A percentile compares a stretch with the other conserved stretches of the same genome.
These are phyloP conservation scores for Xylona heveae DNA, from an alignment of 495 filamentous ascomycete species.

Conservation along the genomic window DNA sequence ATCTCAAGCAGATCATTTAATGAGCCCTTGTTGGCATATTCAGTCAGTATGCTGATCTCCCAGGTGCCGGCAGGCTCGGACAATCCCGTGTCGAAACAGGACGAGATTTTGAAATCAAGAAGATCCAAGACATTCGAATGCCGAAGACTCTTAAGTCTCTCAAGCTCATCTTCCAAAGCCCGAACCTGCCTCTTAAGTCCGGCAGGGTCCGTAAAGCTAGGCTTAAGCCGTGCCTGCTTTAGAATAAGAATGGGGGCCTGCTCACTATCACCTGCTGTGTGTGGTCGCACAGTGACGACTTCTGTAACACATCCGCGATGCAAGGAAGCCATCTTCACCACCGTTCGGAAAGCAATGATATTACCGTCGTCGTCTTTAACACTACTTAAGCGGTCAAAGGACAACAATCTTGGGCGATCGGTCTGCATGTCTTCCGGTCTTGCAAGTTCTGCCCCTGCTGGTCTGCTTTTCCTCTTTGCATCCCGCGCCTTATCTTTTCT, in stretches of 20 bases:
- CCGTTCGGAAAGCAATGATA: slow-evolving; percentile 5
- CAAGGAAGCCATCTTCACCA: slow-evolving; percentile 37
- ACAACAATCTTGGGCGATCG: slow-evolving; percentile 13
- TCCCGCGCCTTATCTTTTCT: slow-evolving; percentile 28
- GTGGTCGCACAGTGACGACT: slow-evolving; percentile 13
- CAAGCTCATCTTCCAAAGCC: slow-evolving; percentile 43
- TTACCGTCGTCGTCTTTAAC: slow-evolving; percentile 7
- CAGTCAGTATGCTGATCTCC: slow-evolving; percentile 63
- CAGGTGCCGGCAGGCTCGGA: slow-evolving; percentile 24
- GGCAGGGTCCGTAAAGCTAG: slow-evolving; percentile 24
- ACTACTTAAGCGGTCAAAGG: slow-evolving; percentile 50
- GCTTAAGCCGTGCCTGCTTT: slow-evolving; percentile 27
- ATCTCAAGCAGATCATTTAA: slow-evolving; percentile 63
- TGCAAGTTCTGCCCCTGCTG: slow-evolving; percentile 4
- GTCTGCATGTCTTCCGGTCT: neutral
- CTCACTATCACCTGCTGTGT: neutral
- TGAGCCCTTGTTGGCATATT: slow-evolving; percentile 62
- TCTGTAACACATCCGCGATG: slow-evolving; percentile 31
- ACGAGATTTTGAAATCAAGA: slow-evolving; percentile 57
- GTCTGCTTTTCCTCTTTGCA: slow-evolving; percentile 17
- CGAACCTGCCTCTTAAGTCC: slow-evolving; percentile 46
- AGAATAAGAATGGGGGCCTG: slow-evolving; percentile 28
- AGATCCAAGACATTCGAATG: slow-evolving; percentile 63
- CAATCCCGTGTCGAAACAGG: slow-evolving; percentile 15
- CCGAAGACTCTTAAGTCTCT: slow-evolving; percentile 45